These are phyloP conservation scores for Haematococcus sp. DNA, from an alignment of 139 green algal genomes.

Conservation along the genomic window DNA sequence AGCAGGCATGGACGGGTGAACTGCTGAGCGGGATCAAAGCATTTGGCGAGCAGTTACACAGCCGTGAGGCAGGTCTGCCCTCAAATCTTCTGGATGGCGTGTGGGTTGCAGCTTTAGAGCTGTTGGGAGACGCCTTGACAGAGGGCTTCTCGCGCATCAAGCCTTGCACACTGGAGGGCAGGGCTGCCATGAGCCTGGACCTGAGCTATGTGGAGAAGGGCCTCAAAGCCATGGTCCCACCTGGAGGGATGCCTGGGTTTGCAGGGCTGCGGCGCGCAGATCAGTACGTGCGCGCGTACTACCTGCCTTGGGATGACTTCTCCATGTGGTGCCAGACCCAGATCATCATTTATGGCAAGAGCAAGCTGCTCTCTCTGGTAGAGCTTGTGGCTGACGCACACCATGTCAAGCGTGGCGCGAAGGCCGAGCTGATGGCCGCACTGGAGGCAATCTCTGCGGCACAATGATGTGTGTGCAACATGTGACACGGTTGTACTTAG, in stretches of 20 bases:
- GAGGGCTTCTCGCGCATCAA: conserved; percentile 49
- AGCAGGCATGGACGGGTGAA: conserved; percentile 5
- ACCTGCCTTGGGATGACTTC: conserved; percentile 12
- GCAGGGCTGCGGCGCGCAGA: background rate
- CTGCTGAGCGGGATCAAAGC: background rate
- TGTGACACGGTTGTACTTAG: too few relatives aligned
- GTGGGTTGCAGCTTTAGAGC: conserved; percentile 47
- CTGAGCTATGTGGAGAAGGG: conserved; percentile 35
- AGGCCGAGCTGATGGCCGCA: too few relatives aligned
- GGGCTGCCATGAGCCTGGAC: conserved; percentile 65
- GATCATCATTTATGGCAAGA: too few relatives aligned
- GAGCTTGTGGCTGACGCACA: too few relatives aligned
- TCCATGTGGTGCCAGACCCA: background rate
- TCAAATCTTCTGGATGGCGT: conserved; percentile 29
- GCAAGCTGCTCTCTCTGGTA: too few relatives aligned
- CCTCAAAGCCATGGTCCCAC: conserved; percentile 13
- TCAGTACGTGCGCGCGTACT: background rate
- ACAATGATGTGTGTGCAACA: too few relatives aligned
- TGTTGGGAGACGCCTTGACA: conserved; percentile 53
- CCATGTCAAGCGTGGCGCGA: too few relatives aligned
- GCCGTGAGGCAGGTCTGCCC: too few relatives aligned
- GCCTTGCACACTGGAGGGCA: conserved; percentile 60
- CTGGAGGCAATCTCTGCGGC: too few relatives aligned
- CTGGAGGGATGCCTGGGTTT: background rate
- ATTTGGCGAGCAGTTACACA: background rate